Base-by-base conservation (phyloP, 2,329 filamentous ascomycete species). In the Penicillium sp. region DNA sequence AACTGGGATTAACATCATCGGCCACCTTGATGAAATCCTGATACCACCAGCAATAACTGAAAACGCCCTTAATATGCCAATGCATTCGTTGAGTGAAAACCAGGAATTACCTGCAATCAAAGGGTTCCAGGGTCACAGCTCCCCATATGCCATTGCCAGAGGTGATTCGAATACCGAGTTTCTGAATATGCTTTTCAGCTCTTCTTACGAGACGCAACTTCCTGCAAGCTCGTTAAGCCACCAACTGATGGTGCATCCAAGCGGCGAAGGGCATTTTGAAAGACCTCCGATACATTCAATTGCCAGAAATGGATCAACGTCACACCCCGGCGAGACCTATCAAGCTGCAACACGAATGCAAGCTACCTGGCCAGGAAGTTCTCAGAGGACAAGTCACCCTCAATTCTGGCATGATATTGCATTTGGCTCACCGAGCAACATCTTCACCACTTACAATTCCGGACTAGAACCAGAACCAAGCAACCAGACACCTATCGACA, bases 331-430 rank as follows among this genome's bases (percentile, higher is more conserved):
- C n/a, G 30, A 7, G n/a, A 14, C 30, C 5, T 7, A 33, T 14
- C 30, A 33, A 33, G 14, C 1, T 33, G 30, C 13, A 9, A 18
- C 38, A 28, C 43, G 31, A 33, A 45, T 43, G 28, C 50, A 46
- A 18, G 24, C 16, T n/a, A 14, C 35, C 22, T 53, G 50, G 50
- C 36, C 46, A 22, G 20, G 33, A 24, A 42, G 22, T 18, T 25
- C 14, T 18, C 35, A 7, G 24, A 3, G 13, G 22, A 13, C 6
- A 9, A 18, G 36, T 18, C 5, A 5, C n/a, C 27, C 28, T 41
- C 6, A 39, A 5, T 20, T 53, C n/a, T 53, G 50, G 50, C 35
- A 42, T 16, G 46, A 46, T 11, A 27, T 53, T 11, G 36, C 35
- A 7, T 46, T 36, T 30, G 30, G 27, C 5, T 40, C 46, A 18